Conservation (phyloP, 2,329 filamentous ascomycete genomes). For the Cladosporium colombiae region DNA sequence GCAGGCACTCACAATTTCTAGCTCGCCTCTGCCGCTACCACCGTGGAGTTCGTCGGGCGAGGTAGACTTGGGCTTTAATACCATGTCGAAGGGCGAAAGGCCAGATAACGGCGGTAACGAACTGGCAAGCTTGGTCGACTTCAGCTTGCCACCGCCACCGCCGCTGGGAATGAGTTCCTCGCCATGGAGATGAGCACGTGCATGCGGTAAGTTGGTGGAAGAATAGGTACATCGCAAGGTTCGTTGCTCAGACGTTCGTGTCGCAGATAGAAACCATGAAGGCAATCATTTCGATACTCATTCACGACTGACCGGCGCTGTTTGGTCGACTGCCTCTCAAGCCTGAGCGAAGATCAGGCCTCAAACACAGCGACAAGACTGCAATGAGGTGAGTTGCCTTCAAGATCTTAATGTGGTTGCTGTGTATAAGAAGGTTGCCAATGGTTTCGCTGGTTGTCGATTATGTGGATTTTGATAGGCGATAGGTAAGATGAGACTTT, state of each 20-base stretch:
- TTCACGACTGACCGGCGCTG: not conserved
- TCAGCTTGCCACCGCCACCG: conserved; percentile 28
- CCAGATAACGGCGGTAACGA: conserved; percentile 1
- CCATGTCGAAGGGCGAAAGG: not conserved
- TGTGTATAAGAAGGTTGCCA: not conserved
- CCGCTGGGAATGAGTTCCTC: conserved; percentile 23
- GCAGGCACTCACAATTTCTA: conserved; percentile 17
- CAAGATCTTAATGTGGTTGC: not conserved
- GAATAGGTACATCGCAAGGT: not conserved
- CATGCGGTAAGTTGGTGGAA: not conserved
- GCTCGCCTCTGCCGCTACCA: conserved; percentile 27
- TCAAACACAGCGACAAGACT: not conserved
- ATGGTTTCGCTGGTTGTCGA: not conserved
- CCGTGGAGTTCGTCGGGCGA: conserved; percentile 25
- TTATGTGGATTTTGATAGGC: not conserved
- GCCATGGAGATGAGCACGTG: conserved; percentile 13
- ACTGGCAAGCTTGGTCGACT: conserved; percentile 23
- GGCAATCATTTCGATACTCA: not conserved
- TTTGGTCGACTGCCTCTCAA: not conserved
- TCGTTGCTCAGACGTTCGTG: not conserved
- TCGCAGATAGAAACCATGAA: not conserved
- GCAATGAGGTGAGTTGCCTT: not conserved
- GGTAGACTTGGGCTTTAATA: not conserved
- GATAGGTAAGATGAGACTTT: not conserved
- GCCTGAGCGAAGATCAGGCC: not conserved